A percentile compares a stretch with the other conserved stretches of the same genome.
Evolutionary conservation across 2,329 filamentous ascomycete genomes (phyloP).

Genomic region (Onygenales sp.): DNA sequence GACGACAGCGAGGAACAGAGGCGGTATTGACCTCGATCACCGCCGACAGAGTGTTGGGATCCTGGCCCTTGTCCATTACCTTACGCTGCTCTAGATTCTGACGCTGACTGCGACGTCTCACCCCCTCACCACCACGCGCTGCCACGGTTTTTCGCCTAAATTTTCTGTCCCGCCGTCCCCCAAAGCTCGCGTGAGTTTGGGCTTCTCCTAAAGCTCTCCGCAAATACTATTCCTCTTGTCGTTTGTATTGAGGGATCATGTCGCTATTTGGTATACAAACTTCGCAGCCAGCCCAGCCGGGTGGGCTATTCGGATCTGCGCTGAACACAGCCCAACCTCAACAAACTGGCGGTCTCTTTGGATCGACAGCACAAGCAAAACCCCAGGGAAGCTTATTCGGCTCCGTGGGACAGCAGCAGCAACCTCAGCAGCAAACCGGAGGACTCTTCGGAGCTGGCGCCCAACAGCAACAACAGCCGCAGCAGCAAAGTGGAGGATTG

Average conservation of each 20-base stretch:
- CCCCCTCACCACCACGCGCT: neutral
- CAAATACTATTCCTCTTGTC: neutral
- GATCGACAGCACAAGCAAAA: slow-evolving; percentile 1
- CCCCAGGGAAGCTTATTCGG: slow-evolving; percentile 20
- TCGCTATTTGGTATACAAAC: slow-evolving; percentile 9
- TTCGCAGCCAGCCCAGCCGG: slow-evolving; percentile 6
- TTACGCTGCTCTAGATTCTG: no score
- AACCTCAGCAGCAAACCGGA: slow-evolving; percentile 13
- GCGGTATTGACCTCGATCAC: neutral
- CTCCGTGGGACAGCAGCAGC: slow-evolving; percentile 13
- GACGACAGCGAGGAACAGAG: neutral
- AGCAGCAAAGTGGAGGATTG: slow-evolving; percentile 12
- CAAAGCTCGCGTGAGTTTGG: neutral
- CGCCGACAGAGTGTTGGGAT: neutral
- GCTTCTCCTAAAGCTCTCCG: neutral
- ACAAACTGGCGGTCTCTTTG: slow-evolving; percentile 8
- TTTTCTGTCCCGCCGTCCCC: neutral
- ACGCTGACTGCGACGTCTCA: neutral
- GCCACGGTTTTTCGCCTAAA: neutral
- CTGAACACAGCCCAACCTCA: slow-evolving; percentile 8
- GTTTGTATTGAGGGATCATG: slow-evolving; percentile 4
- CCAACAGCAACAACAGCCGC: slow-evolving; percentile 14
- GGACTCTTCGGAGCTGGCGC: slow-evolving; percentile 13
- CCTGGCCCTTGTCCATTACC: neutral
- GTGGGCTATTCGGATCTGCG: slow-evolving; percentile 8